A percentile compares a stretch with the other conserved stretches of the same genome.
phyloP scores from a whole-genome alignment of 345 rosid genomes.

The Gossypium arboreum region DNA sequence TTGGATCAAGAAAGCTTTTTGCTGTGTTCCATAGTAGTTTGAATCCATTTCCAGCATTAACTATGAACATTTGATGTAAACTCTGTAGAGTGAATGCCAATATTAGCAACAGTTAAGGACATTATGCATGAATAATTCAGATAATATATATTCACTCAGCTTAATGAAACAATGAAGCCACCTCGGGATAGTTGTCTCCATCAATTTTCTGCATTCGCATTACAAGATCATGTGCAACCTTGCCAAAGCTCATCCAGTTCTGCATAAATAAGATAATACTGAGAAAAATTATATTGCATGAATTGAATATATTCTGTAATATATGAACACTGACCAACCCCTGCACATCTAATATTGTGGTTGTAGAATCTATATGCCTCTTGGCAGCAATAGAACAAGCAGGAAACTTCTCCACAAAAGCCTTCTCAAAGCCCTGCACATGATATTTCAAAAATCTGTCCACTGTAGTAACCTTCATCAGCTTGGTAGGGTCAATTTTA shows the following conservation, averaged over 20 bases:
- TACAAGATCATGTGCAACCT: conserved; percentile 84
- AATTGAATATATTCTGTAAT: not conserved
- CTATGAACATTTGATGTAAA: conserved; percentile 87
- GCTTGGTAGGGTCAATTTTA: conserved; percentile 69
- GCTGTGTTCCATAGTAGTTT: conserved; percentile 85
- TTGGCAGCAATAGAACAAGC: conserved; percentile 85
- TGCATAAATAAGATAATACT: conserved; percentile 32
- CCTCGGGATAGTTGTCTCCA: conserved; percentile 99
- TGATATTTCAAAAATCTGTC: conserved; percentile 90
- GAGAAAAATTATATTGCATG: not conserved
- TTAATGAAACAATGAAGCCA: conserved; percentile 24
- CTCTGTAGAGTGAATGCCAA: conserved; percentile 47
- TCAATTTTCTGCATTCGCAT: conserved; percentile 95
- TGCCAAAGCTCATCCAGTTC: conserved; percentile 91
- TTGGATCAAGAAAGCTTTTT: conserved; percentile 89
- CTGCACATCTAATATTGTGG: conserved; percentile 78
- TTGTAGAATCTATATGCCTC: conserved; percentile 72
- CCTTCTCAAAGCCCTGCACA: conserved; percentile 85
- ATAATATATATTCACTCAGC: not conserved
- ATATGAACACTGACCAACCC: conserved; percentile 62
- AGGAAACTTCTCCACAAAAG: conserved; percentile 82
- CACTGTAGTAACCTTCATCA: conserved; percentile 76
- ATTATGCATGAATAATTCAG: conserved; percentile 3
- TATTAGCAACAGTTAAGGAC: conserved; percentile 16
- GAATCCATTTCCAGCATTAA: conserved; percentile 89